phyloP scores from a whole-genome alignment of 176 grass and related monocot species.

The Aegilops sharonensis region DNA sequence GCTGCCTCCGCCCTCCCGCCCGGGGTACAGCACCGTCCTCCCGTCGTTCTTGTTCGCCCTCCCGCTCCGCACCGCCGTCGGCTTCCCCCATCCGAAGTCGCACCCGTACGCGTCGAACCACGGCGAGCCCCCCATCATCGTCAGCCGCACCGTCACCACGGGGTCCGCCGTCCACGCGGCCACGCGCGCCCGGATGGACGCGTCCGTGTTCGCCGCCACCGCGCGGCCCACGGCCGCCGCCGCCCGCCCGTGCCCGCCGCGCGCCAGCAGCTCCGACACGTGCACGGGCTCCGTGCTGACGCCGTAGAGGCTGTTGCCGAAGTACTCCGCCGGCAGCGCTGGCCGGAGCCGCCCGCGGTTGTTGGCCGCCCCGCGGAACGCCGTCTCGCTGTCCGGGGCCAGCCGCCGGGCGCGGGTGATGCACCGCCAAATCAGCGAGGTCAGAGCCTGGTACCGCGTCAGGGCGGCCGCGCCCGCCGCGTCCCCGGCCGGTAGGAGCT shows the following conservation, averaged over 20 bases:
- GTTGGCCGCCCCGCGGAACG: neutral
- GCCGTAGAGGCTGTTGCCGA: neutral
- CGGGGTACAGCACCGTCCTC: neutral
- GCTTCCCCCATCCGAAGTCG: neutral
- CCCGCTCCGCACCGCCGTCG: neutral
- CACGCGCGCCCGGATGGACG: constrained; percentile 19
- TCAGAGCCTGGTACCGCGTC: constrained; percentile 51
- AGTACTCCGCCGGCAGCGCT: neutral
- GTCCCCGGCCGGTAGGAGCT: neutral
- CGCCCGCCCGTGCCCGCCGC: constrained; percentile 50
- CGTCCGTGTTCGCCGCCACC: constrained; percentile 45
- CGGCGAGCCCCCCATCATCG: neutral
- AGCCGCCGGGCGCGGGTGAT: neutral
- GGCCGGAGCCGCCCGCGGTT: neutral
- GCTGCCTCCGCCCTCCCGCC: neutral
- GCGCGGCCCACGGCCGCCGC: constrained; percentile 26
- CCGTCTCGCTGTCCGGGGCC: neutral
- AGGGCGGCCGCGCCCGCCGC: constrained; percentile 19
- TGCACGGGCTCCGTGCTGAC: neutral
- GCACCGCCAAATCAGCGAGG: constrained; percentile 46
- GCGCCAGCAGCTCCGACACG: neutral
- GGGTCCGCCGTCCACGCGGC: neutral
- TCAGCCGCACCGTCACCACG: neutral
- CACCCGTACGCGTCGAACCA: neutral
- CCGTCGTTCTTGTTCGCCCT: neutral